These are phyloP conservation scores for Fonsecaea multimorphosa DNA, from an alignment of 2,329 filamentous ascomycete species.

Conservation along the genomic window DNA sequence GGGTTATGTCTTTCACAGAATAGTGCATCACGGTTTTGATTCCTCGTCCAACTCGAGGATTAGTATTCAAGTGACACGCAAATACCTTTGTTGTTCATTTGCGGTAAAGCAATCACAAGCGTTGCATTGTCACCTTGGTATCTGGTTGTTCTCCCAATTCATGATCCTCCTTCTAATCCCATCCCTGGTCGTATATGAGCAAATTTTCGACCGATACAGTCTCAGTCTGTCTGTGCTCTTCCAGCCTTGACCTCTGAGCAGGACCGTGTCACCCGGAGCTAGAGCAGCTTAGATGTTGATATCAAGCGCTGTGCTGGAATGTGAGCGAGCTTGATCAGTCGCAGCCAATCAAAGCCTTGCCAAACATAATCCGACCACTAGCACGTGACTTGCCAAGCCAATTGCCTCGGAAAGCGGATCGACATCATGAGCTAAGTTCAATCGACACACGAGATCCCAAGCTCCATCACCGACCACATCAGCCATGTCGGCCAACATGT, in stretches of 20 bases:
- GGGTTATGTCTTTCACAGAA: background rate
- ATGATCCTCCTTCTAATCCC: too few species aligned
- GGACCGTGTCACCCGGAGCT: too few species aligned
- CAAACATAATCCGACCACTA: background rate
- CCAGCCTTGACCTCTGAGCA: too few species aligned
- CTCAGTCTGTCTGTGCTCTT: too few species aligned
- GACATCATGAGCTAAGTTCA: background rate
- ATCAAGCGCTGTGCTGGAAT: too few species aligned
- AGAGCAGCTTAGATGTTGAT: background rate
- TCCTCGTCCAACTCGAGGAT: background rate
- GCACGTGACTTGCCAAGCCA: slow-evolving; percentile 6
- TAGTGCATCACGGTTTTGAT: background rate
- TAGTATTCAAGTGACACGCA: too few species aligned
- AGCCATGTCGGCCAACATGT: slow-evolving; percentile 47
- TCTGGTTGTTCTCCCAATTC: too few species aligned
- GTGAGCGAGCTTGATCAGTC: background rate
- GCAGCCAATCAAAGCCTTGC: background rate
- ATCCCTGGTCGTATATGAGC: too few species aligned
- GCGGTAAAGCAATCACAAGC: too few species aligned
- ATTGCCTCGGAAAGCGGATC: slow-evolving; percentile 5
- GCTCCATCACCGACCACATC: slow-evolving; percentile 10
- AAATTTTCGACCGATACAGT: too few species aligned
- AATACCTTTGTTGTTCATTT: too few species aligned
- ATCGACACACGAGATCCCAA: slow-evolving; percentile 3
- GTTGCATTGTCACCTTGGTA: too few species aligned